Base-by-base conservation (phyloP, 2,329 filamentous ascomycete genomes). In the Hypomyces perniciosus region DNA sequence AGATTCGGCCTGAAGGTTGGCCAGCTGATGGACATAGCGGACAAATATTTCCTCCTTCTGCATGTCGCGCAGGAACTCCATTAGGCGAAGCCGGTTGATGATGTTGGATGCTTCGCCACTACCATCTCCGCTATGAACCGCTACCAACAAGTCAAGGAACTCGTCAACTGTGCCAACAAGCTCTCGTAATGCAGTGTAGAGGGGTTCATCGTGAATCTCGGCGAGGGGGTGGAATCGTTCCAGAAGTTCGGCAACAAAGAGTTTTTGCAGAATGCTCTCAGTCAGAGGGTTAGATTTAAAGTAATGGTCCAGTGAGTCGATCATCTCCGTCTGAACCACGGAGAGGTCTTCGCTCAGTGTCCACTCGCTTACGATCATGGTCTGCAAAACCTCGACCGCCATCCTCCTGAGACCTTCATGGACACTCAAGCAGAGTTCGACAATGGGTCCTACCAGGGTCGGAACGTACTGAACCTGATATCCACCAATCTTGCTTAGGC, bases 401-500 rank as follows among this genome's bases (percentile, higher is more conserved):
- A 95, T 93, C 56, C 83, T 83, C 54, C 93, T 82, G 51, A 99
- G 74, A 4, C 91, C 91, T 66, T 95, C 90, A 59, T 99, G 93
- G 4, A 97, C 90, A 63, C 92, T 97, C 50, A 99, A 77, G 64
- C 93, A 99, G 8, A 99, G 79, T 68, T 95, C 90, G 27, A 97
- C 88, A 46, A 97, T 93, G 1, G 91, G 90, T 1, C 87, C 86
- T 6, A 99, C 90, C 5, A 99, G 78, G 9, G 87, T 85, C 5
- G 95, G 93, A 30, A 99, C 93, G 66, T 97, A 99, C 70, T 97
- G 93, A 20, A 99, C 93, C 69, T 99, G 93, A 63, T 96, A 99
- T 1, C 93, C 93, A 52, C 93, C 95, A 76, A 97, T 86, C 66
- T 86, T 91, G 48, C 81, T 76, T 50, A 97, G 72, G 1, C 86